These are phyloP conservation scores for Inonotus hispidus DNA, from an alignment of 1,284 basidiomycete species.

Conservation along the genomic window DNA sequence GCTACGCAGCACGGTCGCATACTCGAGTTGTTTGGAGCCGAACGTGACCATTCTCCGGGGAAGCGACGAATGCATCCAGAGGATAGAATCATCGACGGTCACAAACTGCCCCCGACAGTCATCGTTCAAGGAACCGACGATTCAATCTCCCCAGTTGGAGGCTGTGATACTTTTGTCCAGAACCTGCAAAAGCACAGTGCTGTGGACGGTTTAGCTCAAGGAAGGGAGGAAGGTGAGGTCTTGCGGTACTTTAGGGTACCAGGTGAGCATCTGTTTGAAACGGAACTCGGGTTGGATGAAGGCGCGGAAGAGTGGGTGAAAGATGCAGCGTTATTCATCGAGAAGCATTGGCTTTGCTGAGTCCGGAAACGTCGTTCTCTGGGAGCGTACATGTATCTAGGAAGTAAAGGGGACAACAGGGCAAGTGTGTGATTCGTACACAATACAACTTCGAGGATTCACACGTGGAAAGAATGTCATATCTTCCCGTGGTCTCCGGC, in stretches of 20 bases:
- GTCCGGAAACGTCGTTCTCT: background rate
- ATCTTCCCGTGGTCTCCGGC: conserved; percentile 48
- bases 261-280: conserved; percentile 13
- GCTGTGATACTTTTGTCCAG: conserved; percentile 8
- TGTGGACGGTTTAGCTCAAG: conserved; percentile 4
- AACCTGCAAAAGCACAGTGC: conserved; percentile 8
- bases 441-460: background rate
- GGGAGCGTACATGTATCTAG: background rate
- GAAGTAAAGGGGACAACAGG: background rate
- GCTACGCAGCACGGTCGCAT: conserved; percentile 10
- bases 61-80: conserved; percentile 9
- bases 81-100: conserved; percentile 13
- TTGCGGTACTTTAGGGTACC: conserved; percentile 7
- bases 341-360: conserved; percentile 1
- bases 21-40: conserved; percentile 11
- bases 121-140: conserved; percentile 11
- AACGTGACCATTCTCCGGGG: conserved; percentile 4
- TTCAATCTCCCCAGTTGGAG: conserved; percentile 6
- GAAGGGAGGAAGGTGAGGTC: conserved; percentile 1
- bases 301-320: conserved; percentile 4
- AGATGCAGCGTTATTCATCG: conserved; percentile 1
- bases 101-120: conserved; percentile 3
- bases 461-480: background rate
- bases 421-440: background rate
- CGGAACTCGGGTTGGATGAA: background rate